phyloP scores from a whole-genome alignment of 805 yeast genomes.

The Wickerhamiella kurtzmanii region DNA sequence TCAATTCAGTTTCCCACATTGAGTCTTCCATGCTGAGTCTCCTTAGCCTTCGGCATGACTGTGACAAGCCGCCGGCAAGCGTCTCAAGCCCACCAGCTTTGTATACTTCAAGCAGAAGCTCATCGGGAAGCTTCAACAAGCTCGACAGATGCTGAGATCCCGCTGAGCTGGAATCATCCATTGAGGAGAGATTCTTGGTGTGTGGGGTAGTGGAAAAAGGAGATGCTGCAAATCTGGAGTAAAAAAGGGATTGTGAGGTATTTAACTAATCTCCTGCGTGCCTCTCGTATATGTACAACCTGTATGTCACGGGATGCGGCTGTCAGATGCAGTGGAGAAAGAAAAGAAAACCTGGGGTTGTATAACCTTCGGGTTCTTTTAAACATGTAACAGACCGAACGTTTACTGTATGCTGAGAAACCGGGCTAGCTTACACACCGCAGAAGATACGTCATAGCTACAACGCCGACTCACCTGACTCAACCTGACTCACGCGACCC shows the following conservation, averaged over 20 bases:
- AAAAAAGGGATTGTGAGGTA: neutral
- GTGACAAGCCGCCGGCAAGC: slow-evolving; percentile 13
- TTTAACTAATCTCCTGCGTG: too few relatives aligned
- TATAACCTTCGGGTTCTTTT: too few relatives aligned
- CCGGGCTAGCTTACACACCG: too few relatives aligned
- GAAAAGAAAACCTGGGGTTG: too few relatives aligned
- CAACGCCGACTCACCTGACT: too few relatives aligned
- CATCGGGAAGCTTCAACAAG: slow-evolving; percentile 13
- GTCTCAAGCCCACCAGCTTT: slow-evolving; percentile 13
- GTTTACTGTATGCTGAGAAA: too few relatives aligned
- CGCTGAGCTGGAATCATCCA: too few relatives aligned
- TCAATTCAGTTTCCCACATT: slow-evolving; percentile 14
- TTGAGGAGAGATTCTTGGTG: too few relatives aligned
- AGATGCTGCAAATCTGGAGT: neutral
- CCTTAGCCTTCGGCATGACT: slow-evolving; percentile 13
- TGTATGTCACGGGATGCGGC: neutral
- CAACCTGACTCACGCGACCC: too few relatives aligned
- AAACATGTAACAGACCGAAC: too few relatives aligned
- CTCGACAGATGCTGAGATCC: too few relatives aligned
- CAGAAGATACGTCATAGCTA: too few relatives aligned
- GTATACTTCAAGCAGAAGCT: slow-evolving; percentile 14
- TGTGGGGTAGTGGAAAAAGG: neutral
- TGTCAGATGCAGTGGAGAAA: neutral
- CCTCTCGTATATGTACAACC: neutral
- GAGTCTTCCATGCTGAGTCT: slow-evolving; percentile 14